A percentile compares a stretch with the other conserved stretches of the same genome.
phyloP scores from a whole-genome alignment of 1,284 basidiomycete species.

The Puccinia horiana region DNA sequence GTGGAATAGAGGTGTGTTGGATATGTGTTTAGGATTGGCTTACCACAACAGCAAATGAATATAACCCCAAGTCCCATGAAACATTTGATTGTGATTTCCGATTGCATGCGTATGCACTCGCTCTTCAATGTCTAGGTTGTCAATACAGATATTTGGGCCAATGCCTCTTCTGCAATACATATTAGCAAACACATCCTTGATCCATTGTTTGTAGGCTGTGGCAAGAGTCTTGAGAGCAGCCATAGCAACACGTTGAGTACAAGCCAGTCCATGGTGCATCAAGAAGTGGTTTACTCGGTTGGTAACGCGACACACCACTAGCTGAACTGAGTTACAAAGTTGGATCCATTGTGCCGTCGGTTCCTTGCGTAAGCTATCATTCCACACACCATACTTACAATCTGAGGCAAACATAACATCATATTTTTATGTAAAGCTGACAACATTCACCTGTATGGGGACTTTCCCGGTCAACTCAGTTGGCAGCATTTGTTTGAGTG shows the following conservation, averaged over 20 bases:
- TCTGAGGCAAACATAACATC: not conserved
- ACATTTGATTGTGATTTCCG: not conserved
- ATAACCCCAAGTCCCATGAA: slow-evolving; percentile 14
- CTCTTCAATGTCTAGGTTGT: slow-evolving; percentile 7
- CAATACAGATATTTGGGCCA: not conserved
- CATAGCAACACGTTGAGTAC: not conserved
- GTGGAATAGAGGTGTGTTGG: not conserved
- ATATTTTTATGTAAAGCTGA: too few species aligned
- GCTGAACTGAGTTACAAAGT: not conserved
- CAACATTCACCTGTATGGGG: not conserved
- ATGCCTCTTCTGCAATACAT: not conserved
- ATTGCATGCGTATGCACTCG: not conserved
- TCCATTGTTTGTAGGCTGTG: too few species aligned
- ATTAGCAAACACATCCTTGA: too few species aligned
- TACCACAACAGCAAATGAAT: not conserved
- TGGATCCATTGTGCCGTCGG: slow-evolving; percentile 4
- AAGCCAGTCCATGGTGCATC: not conserved
- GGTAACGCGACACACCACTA: slow-evolving; percentile 1
- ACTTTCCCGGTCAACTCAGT: not conserved
- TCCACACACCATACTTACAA: not conserved
- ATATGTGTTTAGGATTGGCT: not conserved
- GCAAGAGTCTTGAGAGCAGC: not conserved
- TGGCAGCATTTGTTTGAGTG: not conserved
- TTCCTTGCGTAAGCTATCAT: not conserved
- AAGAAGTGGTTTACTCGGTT: not conserved